These are phyloP conservation scores for Pythium monospermum DNA, from an alignment of 352 stramenopile species.

Conservation along the genomic window DNA sequence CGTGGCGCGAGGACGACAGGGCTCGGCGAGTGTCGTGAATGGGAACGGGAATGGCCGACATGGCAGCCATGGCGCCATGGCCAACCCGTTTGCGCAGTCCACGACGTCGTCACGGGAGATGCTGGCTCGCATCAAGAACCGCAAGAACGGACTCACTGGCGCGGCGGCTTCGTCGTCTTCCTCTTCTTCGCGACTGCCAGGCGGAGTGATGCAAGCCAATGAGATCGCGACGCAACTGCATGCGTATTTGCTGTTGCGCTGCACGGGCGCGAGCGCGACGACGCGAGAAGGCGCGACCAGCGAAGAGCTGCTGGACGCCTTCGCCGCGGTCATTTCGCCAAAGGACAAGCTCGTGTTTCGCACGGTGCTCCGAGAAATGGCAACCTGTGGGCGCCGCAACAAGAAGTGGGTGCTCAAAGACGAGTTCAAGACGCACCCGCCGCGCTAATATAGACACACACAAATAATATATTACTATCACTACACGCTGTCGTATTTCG, in stretches of 20 bases:
- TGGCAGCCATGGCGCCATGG: not conserved
- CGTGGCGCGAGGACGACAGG: slow-evolving; percentile 24
- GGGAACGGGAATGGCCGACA: not conserved
- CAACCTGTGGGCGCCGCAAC: slow-evolving; percentile 50
- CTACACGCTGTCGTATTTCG: slow-evolving; percentile 16
- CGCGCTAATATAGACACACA: not conserved
- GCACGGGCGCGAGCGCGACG: slow-evolving; percentile 9
- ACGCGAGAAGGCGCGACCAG: slow-evolving; percentile 69
- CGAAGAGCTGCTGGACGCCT: slow-evolving; percentile 85
- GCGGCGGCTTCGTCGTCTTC: not conserved
- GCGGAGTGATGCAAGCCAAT: slow-evolving; percentile 13
- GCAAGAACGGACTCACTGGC: slow-evolving; percentile 30
- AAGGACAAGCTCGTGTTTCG: slow-evolving; percentile 88
- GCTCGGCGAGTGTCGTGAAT: slow-evolving; percentile 5
- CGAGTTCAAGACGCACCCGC: slow-evolving; percentile 30
- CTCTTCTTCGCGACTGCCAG: not conserved
- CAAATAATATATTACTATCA: not conserved
- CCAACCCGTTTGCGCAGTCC: slow-evolving; percentile 29
- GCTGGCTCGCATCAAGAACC: slow-evolving; percentile 57
- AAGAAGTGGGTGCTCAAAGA: slow-evolving; percentile 71
- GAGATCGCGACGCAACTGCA: slow-evolving; percentile 76
- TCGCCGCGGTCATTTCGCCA: slow-evolving; percentile 74
- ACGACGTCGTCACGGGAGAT: slow-evolving; percentile 58
- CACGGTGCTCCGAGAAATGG: slow-evolving; percentile 80
- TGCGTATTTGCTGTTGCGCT: slow-evolving; percentile 62